These are phyloP conservation scores for Schizothecium vesticola DNA, from an alignment of 495 filamentous ascomycete genomes.

Conservation along the genomic window DNA sequence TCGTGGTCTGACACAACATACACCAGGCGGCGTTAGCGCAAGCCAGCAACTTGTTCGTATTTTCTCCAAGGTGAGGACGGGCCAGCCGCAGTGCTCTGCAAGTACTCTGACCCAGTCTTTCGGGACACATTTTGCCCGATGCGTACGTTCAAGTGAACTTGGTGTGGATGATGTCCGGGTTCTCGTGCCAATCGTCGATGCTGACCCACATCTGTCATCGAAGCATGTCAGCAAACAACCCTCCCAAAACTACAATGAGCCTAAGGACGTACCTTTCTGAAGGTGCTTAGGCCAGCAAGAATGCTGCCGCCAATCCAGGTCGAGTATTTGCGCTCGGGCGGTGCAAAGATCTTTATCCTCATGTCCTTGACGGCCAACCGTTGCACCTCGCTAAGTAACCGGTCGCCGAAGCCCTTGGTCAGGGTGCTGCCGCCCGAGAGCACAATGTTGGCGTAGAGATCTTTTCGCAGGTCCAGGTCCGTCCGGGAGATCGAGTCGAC, in stretches of 20 bases:
- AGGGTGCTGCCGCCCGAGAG: constrained; percentile 92
- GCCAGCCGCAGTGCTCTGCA: background rate
- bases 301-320: constrained; percentile 99
- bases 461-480: constrained; percentile 94
- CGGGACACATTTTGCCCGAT: background rate
- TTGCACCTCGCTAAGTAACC: constrained; percentile 87
- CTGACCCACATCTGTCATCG: constrained; percentile 89
- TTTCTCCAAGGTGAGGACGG: background rate
- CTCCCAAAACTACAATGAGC: background rate
- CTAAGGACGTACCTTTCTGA: constrained; percentile 73
- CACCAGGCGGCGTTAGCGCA: background rate
- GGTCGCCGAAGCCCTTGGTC: constrained; percentile 84
- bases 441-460: constrained; percentile 92
- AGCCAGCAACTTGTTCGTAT: background rate
- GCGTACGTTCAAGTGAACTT: constrained; percentile 67
- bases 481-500: constrained; percentile 94
- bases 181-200: constrained; percentile 98
- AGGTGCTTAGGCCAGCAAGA: constrained; percentile 92
- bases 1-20: background rate
- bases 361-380: constrained; percentile 93
- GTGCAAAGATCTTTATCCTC: constrained; percentile 98
- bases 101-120: background rate
- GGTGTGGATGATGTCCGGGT: constrained; percentile 96
- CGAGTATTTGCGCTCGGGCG: constrained; percentile 94
- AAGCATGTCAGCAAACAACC: background rate